A percentile compares a stretch with the other conserved stretches of the same genome.
These are phyloP conservation scores for Tephrocybe sp. DNA, from an alignment of 768 basidiomycete species.

Conservation along the genomic window DNA sequence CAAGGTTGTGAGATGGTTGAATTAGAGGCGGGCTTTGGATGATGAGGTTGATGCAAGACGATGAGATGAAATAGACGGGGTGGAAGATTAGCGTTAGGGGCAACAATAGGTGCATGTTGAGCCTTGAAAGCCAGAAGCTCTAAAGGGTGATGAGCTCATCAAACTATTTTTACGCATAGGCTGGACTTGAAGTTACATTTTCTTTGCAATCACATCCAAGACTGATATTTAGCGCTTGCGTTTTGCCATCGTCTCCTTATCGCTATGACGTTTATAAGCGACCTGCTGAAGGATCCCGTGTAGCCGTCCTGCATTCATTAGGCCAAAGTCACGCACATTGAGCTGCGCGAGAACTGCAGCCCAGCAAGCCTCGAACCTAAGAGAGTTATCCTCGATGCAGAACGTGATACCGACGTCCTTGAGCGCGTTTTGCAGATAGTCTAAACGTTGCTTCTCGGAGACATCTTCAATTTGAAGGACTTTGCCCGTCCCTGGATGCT, in stretches of 20 bases:
- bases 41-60: too few relatives aligned
- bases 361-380: conserved; percentile 17
- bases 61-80: too few relatives aligned
- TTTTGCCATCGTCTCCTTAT: conserved; percentile 15
- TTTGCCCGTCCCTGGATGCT: not conserved
- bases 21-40: too few relatives aligned
- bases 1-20: too few relatives aligned
- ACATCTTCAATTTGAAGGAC: not conserved
- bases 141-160: too few relatives aligned
- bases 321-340: conserved; percentile 8
- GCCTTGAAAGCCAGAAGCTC: too few relatives aligned
- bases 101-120: too few relatives aligned
- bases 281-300: conserved; percentile 15
- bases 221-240: conserved; percentile 8
- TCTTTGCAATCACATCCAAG: too few relatives aligned
- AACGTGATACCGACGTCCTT: conserved; percentile 16
- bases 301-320: conserved; percentile 13
- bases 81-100: not conserved
- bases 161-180: too few relatives aligned
- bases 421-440: conserved; percentile 11
- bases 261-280: conserved; percentile 10
- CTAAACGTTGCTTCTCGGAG: conserved; percentile 9
- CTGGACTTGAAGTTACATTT: too few relatives aligned
- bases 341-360: conserved; percentile 16
- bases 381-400: conserved; percentile 14